A percentile compares a stretch with the other conserved stretches of the same genome.
Evolutionary conservation across 2,329 filamentous ascomycete genomes (phyloP).

Genomic region (Botrytis fabae): DNA sequence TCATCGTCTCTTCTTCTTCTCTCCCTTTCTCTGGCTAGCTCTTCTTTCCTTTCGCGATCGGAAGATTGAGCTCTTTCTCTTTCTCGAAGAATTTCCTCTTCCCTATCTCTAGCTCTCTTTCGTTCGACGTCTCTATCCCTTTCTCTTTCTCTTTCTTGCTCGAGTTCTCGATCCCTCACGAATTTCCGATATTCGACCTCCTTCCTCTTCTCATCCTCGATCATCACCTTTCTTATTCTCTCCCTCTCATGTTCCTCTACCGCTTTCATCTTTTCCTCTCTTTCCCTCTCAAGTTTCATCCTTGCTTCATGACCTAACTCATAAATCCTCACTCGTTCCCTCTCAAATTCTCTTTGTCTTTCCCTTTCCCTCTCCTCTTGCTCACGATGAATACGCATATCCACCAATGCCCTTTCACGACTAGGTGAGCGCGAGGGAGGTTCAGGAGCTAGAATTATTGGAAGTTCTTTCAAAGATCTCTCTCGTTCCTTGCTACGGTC

Average conservation of each 20-base stretch:
- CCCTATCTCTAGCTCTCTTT: background rate
- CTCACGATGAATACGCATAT: slow-evolving; percentile 17
- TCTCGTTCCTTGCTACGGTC: slow-evolving; percentile 17
- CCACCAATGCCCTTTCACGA: slow-evolving; percentile 1
- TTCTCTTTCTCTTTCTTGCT: background rate
- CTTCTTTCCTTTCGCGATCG: background rate
- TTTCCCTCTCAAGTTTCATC: slow-evolving; percentile 11
- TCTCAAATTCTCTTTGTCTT: slow-evolving; percentile 8
- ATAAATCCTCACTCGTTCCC: background rate
- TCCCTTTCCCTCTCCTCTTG: slow-evolving; percentile 14
- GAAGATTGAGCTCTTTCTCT: slow-evolving; percentile 1
- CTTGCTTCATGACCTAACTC: slow-evolving; percentile 10
- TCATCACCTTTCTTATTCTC: slow-evolving; percentile 3
- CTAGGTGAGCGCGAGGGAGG: slow-evolving; percentile 10
- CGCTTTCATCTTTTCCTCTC: background rate
- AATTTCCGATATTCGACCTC: background rate
- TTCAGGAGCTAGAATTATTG: slow-evolving; percentile 15
- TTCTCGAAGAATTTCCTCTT: background rate
- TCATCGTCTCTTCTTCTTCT: slow-evolving; percentile 11
- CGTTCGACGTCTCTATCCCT: background rate
- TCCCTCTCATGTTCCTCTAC: slow-evolving; percentile 16
- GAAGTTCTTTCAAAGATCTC: background rate
- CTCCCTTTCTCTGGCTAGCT: background rate
- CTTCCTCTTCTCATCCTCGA: slow-evolving; percentile 1
- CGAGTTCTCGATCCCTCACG: background rate